Conservation (phyloP, 371 early-diverging fungal species). For the Basidiobolus meristosporus region DNA sequence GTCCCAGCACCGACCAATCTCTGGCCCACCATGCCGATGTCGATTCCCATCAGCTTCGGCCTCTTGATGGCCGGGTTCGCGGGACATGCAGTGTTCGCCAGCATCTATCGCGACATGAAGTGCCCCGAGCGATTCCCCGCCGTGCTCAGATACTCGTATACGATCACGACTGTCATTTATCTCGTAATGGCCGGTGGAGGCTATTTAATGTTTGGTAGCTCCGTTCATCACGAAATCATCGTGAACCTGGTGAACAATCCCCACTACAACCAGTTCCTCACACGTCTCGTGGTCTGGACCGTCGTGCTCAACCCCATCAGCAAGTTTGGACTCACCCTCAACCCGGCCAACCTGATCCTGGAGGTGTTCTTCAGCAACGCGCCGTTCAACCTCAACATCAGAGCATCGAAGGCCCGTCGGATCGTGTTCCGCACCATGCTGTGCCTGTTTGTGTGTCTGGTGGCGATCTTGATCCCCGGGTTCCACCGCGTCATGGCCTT, state of each 20-base stretch:
- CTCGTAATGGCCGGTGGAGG: slow-evolving; percentile 26
- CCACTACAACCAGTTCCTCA: slow-evolving; percentile 24
- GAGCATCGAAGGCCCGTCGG: too few species aligned
- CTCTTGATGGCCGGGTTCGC: slow-evolving; percentile 28
- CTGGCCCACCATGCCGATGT: slow-evolving; percentile 9
- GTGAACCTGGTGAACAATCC: slow-evolving; percentile 36
- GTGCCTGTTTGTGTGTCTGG: too few species aligned
- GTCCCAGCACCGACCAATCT: background rate
- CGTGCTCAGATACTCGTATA: slow-evolving; percentile 33
- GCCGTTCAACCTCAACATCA: too few species aligned
- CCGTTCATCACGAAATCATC: slow-evolving; percentile 34
- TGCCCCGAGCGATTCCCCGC: slow-evolving; percentile 20
- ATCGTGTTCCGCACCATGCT: too few species aligned
- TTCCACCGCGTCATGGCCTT: too few species aligned
- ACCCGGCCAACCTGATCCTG: too few species aligned
- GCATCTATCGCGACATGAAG: slow-evolving; percentile 40
- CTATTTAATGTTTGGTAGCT: slow-evolving; percentile 59
- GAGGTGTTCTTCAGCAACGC: too few species aligned
- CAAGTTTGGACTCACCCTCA: too few species aligned
- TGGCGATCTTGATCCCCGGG: too few species aligned
- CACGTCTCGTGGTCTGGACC: slow-evolving; percentile 8
- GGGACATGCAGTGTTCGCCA: slow-evolving; percentile 45
- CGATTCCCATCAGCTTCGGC: slow-evolving; percentile 20
- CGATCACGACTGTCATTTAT: slow-evolving; percentile 19
- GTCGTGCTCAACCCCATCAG: too few species aligned